Conservation (phyloP, 2,329 filamentous ascomycete genomes). For the Microcyclosporella mali region DNA sequence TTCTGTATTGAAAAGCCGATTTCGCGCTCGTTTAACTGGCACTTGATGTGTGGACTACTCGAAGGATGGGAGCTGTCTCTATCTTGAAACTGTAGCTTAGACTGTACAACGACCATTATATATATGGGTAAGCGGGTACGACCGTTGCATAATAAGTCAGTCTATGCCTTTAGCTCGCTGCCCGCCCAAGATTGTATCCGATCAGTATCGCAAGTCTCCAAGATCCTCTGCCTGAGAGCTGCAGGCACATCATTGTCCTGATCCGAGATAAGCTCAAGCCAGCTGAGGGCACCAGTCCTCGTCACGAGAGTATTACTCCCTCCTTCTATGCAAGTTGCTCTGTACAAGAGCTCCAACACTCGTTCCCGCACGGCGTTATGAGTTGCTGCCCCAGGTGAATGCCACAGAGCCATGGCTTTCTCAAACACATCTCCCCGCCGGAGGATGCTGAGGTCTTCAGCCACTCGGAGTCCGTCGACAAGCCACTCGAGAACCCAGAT, state of each 20-base stretch:
- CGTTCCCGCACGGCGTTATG: constrained; percentile 51
- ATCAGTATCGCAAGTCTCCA: constrained; percentile 61
- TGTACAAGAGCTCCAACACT: constrained; percentile 57
- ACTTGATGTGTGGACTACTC: too few species aligned
- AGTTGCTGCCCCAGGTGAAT: constrained; percentile 57
- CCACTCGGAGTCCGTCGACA: constrained; percentile 58
- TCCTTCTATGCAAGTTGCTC: constrained; percentile 60
- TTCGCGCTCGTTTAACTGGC: too few species aligned
- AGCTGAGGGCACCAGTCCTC: constrained; percentile 65
- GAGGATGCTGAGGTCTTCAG: constrained; percentile 55
- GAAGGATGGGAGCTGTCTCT: too few species aligned
- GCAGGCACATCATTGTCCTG: constrained; percentile 45
- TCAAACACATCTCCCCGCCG: constrained; percentile 64
- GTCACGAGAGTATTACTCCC: constrained; percentile 78
- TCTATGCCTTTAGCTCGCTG: not conserved
- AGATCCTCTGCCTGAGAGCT: constrained; percentile 53
- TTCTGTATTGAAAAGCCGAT: too few species aligned
- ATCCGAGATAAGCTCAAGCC: constrained; percentile 58
- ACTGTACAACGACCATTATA: too few species aligned
- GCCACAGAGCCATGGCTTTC: constrained; percentile 60
- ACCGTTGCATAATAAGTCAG: too few species aligned
- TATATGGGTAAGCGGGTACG: too few species aligned
- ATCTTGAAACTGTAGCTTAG: too few species aligned
- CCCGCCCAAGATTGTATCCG: constrained; percentile 61
- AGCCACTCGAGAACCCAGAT: constrained; percentile 69